Base-by-base conservation (phyloP, 139 green algal genomes). In the Mychonastes homosphaera region DNA sequence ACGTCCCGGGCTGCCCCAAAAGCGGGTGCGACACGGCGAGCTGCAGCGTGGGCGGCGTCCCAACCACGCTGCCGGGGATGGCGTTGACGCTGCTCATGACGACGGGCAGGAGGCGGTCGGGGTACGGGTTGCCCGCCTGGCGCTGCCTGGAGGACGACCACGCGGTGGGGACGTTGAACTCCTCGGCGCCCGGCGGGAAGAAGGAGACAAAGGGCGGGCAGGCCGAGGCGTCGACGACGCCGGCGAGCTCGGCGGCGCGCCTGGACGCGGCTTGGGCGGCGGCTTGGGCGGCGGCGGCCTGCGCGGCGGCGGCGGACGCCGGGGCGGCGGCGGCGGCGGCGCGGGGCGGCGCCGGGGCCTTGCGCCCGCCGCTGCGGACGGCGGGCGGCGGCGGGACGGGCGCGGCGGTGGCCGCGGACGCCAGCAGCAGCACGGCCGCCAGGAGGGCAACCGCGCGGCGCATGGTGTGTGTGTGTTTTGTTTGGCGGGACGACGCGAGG, bases 151-250 rank as follows among this genome's bases (percentile, higher is more conserved):
- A 49, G 34, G 18, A 19, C 3, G 50, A 50, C 61, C 61, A 67
- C 15, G 61, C 50, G 29, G 26, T 16, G 3, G 61, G 61, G 12
- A 67, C 26, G 41, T 67, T 67, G 4, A 43, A 39, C 24, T 67
- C 51, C 27, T 67, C 61, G 6, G 40, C 32, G 3, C 61, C 61
- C 6, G 40, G n/a, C 7, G 61, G 61, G 39, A 62, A 67, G 23
- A 62, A 67, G 13, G 39, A 40, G 12, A 67, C 32, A n/a, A 12
- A 2, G 6, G 40, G 40, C 41, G 41, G 19, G 41, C 41, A 48
- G 8, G 23, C 8, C 36, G 36, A 10, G 41, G 41, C 41, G 41
- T n/a, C 19, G 19, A n/a, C 41, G 19, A 13, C 8, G 7, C 8
- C 19, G 19, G 10, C 19, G 19, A 48, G 41, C 19, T 18, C 41